These are phyloP conservation scores for Arabidopsis lyrata DNA, from an alignment of 441 rosid species.

Conservation along the genomic window DNA sequence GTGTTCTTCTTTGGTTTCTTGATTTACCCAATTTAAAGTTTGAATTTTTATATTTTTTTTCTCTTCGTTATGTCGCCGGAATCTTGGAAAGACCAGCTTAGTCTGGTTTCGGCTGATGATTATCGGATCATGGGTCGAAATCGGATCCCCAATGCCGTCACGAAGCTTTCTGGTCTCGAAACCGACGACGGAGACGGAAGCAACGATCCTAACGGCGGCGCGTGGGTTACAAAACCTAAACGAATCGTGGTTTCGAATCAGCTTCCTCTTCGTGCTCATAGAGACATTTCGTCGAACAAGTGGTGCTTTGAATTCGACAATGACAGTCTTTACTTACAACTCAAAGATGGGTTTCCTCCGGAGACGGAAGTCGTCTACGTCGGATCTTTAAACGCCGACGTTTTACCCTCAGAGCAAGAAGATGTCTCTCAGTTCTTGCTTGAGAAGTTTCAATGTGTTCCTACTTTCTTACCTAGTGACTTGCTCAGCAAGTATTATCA, in stretches of 20 bases:
- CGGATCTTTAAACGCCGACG: slow-evolving; percentile 65
- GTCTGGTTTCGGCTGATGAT: slow-evolving; percentile 66
- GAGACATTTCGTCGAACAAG: slow-evolving; percentile 45
- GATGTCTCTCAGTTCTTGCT: slow-evolving; percentile 56
- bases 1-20: background rate
- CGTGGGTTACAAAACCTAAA: slow-evolving; percentile 39
- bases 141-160: slow-evolving; percentile 65
- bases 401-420: slow-evolving; percentile 64
- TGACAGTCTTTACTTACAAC: slow-evolving; percentile 60
- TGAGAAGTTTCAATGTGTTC: slow-evolving; percentile 65
- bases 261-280: slow-evolving; percentile 59
- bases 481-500: slow-evolving; percentile 65
- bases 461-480: slow-evolving; percentile 70
- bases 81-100: slow-evolving; percentile 64
- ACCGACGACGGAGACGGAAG: slow-evolving; percentile 48
- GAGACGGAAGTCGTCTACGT: slow-evolving; percentile 67
- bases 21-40: slow-evolving; percentile 10
- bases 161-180: slow-evolving; percentile 57
- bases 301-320: slow-evolving; percentile 71
- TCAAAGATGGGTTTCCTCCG: slow-evolving; percentile 66
- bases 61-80: slow-evolving; percentile 50
- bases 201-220: slow-evolving; percentile 23
- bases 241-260: slow-evolving; percentile 73
- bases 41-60: background rate
- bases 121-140: slow-evolving; percentile 52